These are phyloP conservation scores for Calonectria leucothoes DNA, from an alignment of 2,329 filamentous ascomycete species.

Conservation along the genomic window DNA sequence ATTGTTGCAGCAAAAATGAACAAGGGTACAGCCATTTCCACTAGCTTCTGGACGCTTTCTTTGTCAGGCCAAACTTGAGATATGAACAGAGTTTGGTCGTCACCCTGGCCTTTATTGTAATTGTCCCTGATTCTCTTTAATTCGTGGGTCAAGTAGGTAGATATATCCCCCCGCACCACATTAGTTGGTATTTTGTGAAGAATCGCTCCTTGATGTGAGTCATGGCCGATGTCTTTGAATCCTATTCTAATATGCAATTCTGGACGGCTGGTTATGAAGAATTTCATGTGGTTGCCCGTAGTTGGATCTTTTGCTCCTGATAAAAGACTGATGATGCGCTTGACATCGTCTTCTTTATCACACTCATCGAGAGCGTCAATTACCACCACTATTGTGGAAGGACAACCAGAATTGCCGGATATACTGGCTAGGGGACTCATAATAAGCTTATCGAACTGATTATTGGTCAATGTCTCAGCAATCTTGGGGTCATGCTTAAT, in stretches of 20 bases:
- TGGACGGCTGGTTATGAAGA: slow-evolving; percentile 38
- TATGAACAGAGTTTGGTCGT: not conserved
- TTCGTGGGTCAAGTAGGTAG: slow-evolving; percentile 44
- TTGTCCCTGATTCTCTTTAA: slow-evolving; percentile 43
- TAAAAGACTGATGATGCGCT: slow-evolving; percentile 44
- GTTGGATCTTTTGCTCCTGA: slow-evolving; percentile 8
- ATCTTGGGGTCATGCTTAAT: slow-evolving; percentile 43
- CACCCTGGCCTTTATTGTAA: slow-evolving; percentile 29
- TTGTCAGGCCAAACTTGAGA: slow-evolving; percentile 24
- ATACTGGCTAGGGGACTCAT: slow-evolving; percentile 43
- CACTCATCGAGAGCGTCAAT: slow-evolving; percentile 47
- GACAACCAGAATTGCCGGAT: too few relatives aligned
- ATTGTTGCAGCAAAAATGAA: slow-evolving; percentile 52
- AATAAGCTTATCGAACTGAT: slow-evolving; percentile 55
- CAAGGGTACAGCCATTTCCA: slow-evolving; percentile 45
- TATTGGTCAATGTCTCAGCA: slow-evolving; percentile 35
- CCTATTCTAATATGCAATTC: slow-evolving; percentile 51
- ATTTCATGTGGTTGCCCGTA: not conserved
- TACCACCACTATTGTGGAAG: slow-evolving; percentile 38
- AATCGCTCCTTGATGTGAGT: slow-evolving; percentile 33
- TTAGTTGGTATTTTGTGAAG: slow-evolving; percentile 49
- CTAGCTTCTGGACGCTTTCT: slow-evolving; percentile 11
- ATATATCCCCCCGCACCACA: slow-evolving; percentile 51
- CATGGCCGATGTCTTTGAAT: slow-evolving; percentile 42
- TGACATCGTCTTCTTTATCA: too few relatives aligned